phyloP scores from a whole-genome alignment of 768 basidiomycete species.

The Mycena vulgaris region DNA sequence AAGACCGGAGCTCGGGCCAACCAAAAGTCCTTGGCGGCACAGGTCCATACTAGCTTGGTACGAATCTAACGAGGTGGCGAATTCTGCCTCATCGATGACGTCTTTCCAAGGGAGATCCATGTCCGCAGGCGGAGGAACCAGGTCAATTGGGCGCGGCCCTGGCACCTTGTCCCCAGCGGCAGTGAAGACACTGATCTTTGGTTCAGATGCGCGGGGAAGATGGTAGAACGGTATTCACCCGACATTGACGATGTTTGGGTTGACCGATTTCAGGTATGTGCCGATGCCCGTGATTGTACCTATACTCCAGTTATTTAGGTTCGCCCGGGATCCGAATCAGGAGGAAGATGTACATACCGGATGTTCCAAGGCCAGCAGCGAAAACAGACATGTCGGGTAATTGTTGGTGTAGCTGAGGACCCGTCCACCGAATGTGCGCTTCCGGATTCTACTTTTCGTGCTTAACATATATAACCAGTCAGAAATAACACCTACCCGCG shows the following conservation, averaged over 20 bases:
- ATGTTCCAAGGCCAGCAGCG: conserved; percentile 28
- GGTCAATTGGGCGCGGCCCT: conserved; percentile 31
- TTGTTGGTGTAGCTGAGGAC: conserved; percentile 28
- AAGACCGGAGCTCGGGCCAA: conserved; percentile 32
- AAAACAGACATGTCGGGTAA: conserved; percentile 32
- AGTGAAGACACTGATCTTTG: conserved; percentile 21
- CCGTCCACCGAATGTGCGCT: conserved; percentile 35
- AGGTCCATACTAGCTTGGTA: conserved; percentile 31
- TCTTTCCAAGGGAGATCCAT: conserved; percentile 36
- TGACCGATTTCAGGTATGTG: conserved; percentile 27
- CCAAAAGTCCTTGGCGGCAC: conserved; percentile 33
- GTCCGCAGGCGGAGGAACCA: conserved; percentile 24
- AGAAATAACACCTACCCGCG: conserved; percentile 5
- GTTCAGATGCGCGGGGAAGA: background rate
- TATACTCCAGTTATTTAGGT: background rate
- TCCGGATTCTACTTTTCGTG: conserved; percentile 17
- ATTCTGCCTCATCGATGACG: conserved; percentile 28
- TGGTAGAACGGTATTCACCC: background rate
- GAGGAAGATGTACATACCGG: conserved; percentile 13
- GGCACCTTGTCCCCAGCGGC: conserved; percentile 32
- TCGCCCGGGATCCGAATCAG: too few relatives aligned
- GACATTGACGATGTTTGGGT: conserved; percentile 26
- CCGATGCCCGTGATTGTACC: conserved; percentile 31
- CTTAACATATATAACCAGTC: background rate
- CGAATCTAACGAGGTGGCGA: conserved; percentile 26